These are phyloP conservation scores for Mortierella sp. DNA, from an alignment of 371 early-diverging fungal species.

Conservation along the genomic window DNA sequence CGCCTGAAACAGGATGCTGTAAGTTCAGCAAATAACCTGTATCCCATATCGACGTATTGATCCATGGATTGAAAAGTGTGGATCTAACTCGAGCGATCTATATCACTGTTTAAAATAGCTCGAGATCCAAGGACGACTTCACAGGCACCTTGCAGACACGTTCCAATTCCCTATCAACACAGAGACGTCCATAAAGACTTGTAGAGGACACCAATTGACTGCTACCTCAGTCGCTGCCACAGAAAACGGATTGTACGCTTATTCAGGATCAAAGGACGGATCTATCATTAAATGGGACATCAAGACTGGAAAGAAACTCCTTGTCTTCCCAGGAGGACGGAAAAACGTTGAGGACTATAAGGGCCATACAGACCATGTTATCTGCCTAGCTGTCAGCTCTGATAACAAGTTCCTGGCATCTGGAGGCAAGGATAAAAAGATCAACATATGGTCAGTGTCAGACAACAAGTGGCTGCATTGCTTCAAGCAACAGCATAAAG, in stretches of 20 bases:
- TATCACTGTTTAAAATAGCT: conserved; percentile 47
- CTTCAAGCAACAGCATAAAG: conserved; percentile 91
- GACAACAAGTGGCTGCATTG: conserved; percentile 77
- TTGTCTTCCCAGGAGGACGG: conserved; percentile 77
- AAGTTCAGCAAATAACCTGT: conserved; percentile 19
- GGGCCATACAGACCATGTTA: conserved; percentile 89
- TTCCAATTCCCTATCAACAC: conserved; percentile 60
- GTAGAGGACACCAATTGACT: conserved; percentile 79
- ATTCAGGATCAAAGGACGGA: conserved; percentile 92
- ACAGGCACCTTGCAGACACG: conserved; percentile 46
- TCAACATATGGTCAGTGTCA: conserved; percentile 90
- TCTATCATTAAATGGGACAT: conserved; percentile 87
- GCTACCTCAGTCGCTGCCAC: conserved; percentile 85
- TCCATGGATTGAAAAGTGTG: background rate
- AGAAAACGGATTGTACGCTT: conserved; percentile 76
- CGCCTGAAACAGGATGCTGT: conserved; percentile 88
- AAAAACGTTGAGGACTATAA: conserved; percentile 79
- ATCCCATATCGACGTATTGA: background rate
- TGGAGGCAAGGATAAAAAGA: conserved; percentile 91
- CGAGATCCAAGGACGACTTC: conserved; percentile 58
- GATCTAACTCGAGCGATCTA: background rate
- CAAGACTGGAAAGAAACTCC: conserved; percentile 67
- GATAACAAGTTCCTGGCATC: conserved; percentile 87
- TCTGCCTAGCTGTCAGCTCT: conserved; percentile 83
- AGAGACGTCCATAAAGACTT: conserved; percentile 49